Evolutionary conservation across 2,329 filamentous ascomycete species (phyloP), one percentile per base, ranked within the genome.

Genomic region (Aspergillus sojae): DNA sequence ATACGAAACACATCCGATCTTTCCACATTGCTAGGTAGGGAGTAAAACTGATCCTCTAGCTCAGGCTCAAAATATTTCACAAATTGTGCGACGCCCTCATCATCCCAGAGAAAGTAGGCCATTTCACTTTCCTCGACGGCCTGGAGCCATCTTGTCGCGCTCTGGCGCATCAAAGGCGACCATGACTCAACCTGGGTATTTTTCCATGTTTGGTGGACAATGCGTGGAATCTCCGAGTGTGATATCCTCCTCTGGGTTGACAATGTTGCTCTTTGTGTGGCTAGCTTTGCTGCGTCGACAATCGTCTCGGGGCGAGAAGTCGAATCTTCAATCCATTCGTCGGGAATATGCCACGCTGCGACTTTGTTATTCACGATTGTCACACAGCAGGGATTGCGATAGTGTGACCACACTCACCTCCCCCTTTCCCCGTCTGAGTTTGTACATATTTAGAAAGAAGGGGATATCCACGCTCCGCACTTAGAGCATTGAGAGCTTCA

Each of bases 201-300:
- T 36, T 72, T 74, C 75, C 75, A 77, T 30, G 71, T 75, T 54
- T 77, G 74, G 62, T 77, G 75, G 19, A 75, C 64, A n/a, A 77
- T 68, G 19, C 72, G 61, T 10, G 75, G 75, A 28, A 77, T 76
- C 9, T 58, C 60, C 0, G 74, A 73, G 60, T 72, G 43, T 1
- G n/a, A n/a, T 21, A 46, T 46, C 4, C 12, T 46, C 3, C 43
- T 46, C n/a, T 46, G 9, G 1, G 11, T 1, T 5, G 43, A 21
- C n/a, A 12, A 23, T 1, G n/a, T 23, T 5, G 43, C n/a, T 23
- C 43, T 5, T 6, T 23, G 10, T 12, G 10, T 23, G 2, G 43
- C 43, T 21, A 46, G 9, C n/a, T 46, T 46, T 12, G 43, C 43
- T 14, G 43, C 43, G 6, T 46, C 43, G 10, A 46, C 4, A 2